Percentiles rank a stretch among this genome's conserved stretches.
Conservation (phyloP, 768 basidiomycete species). For the Omphalotus guepiniiformis region DNA sequence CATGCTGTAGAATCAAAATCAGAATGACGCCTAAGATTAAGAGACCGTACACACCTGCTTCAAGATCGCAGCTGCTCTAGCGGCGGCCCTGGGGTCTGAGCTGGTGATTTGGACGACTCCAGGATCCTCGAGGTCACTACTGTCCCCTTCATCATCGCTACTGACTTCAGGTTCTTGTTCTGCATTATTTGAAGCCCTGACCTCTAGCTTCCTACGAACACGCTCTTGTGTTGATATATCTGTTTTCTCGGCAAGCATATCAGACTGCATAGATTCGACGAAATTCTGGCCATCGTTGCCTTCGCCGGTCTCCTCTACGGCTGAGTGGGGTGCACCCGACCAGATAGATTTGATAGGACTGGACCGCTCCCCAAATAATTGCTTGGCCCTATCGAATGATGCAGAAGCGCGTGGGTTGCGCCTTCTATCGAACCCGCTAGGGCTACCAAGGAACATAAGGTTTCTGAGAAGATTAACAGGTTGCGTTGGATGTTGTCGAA, state of each 20-base stretch:
- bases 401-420: neutral
- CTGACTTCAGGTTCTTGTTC: conserved; percentile 26
- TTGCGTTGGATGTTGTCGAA: too few species aligned
- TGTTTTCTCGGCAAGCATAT: too few species aligned
- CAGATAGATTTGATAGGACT: conserved; percentile 1
- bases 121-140: conserved; percentile 33
- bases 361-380: neutral
- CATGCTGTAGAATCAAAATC: conserved; percentile 46
- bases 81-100: conserved; percentile 81
- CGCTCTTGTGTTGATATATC: too few species aligned
- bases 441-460: neutral
- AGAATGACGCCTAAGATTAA: conserved; percentile 1
- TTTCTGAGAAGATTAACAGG: conserved; percentile 3
- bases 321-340: too few species aligned
- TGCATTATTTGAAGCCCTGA: too few species aligned
- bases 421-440: neutral
- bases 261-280: too few species aligned
- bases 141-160: conserved; percentile 23
- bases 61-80: conserved; percentile 88
- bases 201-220: too few species aligned
- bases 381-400: neutral
- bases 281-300: too few species aligned
- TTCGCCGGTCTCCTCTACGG: too few species aligned
- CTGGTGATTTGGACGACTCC: conserved; percentile 83
- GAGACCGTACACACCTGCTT: conserved; percentile 58